These are phyloP conservation scores for Hymenoscyphus salicellus DNA, from an alignment of 2,329 filamentous ascomycete genomes.

Conservation along the genomic window DNA sequence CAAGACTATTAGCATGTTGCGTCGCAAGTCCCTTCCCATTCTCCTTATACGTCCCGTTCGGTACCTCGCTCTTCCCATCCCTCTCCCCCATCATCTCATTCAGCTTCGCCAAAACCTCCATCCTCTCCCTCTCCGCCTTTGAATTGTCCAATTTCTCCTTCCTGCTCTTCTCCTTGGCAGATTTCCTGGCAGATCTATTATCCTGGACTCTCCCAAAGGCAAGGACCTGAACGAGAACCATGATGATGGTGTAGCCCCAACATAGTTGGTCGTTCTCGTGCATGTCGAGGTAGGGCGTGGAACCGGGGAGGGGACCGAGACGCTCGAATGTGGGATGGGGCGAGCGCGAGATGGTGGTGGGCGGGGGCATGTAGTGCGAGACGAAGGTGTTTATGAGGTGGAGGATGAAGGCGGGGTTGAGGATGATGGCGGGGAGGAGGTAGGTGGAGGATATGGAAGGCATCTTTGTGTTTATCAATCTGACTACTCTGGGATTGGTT, in stretches of 20 bases:
- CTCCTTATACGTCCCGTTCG: not conserved
- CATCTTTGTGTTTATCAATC: constrained; percentile 23
- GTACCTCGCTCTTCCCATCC: not conserved
- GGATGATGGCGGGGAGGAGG: constrained; percentile 38
- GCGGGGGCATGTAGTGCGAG: constrained; percentile 36
- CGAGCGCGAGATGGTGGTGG: constrained; percentile 30
- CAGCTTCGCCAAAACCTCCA: constrained; percentile 1
- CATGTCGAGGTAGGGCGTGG: constrained; percentile 37
- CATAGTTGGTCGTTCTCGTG: constrained; percentile 39
- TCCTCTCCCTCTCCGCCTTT: not conserved
- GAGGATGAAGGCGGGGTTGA: constrained; percentile 41
- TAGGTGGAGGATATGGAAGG: constrained; percentile 31
- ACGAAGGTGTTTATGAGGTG: constrained; percentile 41
- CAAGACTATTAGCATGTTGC: constrained; percentile 1
- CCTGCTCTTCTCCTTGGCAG: constrained; percentile 16
- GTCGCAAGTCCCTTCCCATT: not conserved
- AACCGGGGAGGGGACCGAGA: constrained; percentile 32
- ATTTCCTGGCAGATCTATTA: constrained; percentile 27
- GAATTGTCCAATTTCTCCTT: constrained; percentile 11
- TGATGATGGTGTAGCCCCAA: constrained; percentile 40
- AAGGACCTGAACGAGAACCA: constrained; percentile 39
- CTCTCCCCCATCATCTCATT: not conserved
- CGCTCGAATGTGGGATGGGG: constrained; percentile 32
- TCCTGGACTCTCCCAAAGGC: constrained; percentile 35
- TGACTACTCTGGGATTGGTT: constrained; percentile 2